Conservation (phyloP, 164 flowering plant genomes). For the Nymphaea colorata region DNA sequence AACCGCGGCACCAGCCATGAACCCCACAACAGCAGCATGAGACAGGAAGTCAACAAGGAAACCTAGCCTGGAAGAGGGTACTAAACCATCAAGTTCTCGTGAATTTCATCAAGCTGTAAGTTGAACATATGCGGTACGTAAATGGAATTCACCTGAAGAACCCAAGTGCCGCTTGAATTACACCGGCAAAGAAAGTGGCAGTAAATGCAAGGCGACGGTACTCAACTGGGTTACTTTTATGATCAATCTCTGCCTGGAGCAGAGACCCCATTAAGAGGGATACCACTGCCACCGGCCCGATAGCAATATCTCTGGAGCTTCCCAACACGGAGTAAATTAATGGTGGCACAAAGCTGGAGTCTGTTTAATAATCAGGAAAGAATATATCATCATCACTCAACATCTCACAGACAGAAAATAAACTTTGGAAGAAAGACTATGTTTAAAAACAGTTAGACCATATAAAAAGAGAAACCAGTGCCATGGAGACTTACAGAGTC, state of each 20-base stretch:
- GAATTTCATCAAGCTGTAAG: no score
- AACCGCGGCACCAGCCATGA: conserved; percentile 96
- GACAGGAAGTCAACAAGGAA: conserved; percentile 92
- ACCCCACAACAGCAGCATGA: conserved; percentile 94
- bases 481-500: conserved; percentile 45
- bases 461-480: neutral
- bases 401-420: no score
- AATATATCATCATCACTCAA: neutral
- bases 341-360: conserved; percentile 97
- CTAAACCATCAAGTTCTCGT: neutral
- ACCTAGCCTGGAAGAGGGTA: conserved; percentile 46
- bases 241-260: conserved; percentile 62
- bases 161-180: conserved; percentile 81
- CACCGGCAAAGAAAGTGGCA: conserved; percentile 86
- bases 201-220: conserved; percentile 81
- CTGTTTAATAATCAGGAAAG: conserved; percentile 16
- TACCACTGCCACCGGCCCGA: conserved; percentile 95
- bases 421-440: no score
- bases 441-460: neutral
- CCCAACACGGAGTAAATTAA: conserved; percentile 91
- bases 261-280: conserved; percentile 78
- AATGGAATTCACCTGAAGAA: conserved; percentile 50
- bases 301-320: conserved; percentile 94
- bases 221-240: conserved; percentile 22
- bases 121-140: neutral